Base-by-base conservation (phyloP, 257 asterid genomes). In the Lycium barbarum region DNA sequence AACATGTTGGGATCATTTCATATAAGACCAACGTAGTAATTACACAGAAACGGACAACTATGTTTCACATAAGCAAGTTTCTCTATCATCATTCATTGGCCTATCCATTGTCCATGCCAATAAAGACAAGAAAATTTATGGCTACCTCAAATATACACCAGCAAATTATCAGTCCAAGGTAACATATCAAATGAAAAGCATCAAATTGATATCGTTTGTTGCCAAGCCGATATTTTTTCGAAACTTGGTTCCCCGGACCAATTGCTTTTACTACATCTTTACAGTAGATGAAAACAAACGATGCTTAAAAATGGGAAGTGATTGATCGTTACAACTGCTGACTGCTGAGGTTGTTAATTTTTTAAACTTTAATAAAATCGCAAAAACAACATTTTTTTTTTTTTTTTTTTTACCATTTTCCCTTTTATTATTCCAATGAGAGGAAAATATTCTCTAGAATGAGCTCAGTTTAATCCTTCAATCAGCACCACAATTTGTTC, bases 21-120 rank as follows among this genome's bases (percentile, higher is more conserved):
- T 65, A 26, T 12, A 26, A 65, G 18, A 26, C 9, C 43, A 65
- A 26, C 71, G 43, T 65, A 5, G 71, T 62, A 62, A 65, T 10
- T 65, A 26, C 71, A 65, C 7, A 63, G 22, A 57, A 65, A 26
- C 38, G 12, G 40, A 22, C 40, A 26, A 11, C 7, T 61, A 26
- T 11, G 22, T 22, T 22, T 63, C 35, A 61, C 33, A 61, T 61
- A 61, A 61, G 67, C 36, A 61, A 61, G 33, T 20, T 61, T 20
- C 36, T 61, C 71, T 26, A 63, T 22, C 40, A 63, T 10, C 73
- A 66, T 66, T 71, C 79, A 71, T 43, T 71, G 57, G 79, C 55
- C 35, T 71, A 17, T 70, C 53, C 33, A 15, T 15, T 40, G 33
- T 70, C 79, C 33, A 40, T 40, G 79, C 79, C 7, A 71, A 72